Evolutionary conservation across 108 stramenopile genomes (phyloP), one percentile per base, ranked within the genome.

Genomic region (Fragilaria crotonensis): DNA sequence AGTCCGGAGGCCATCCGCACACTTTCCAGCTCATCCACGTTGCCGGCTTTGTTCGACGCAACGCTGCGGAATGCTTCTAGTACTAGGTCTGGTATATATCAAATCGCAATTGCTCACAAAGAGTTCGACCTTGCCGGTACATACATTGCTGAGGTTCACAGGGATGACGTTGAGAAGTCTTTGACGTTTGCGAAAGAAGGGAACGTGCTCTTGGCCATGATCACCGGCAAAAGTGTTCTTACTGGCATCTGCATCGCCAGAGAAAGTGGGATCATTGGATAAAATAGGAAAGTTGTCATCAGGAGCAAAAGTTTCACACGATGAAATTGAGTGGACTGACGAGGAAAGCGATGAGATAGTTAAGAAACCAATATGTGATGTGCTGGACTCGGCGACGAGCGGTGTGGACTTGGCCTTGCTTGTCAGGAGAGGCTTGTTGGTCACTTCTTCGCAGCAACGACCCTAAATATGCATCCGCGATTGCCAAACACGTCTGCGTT

Each of bases 231-330:
- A 66, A 81, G 85, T 19, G 70, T 89, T 7, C 72, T 96, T 54
- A 99, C 98, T 32, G 98, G 97, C 0, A 85, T 76, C 21, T 88
- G 95, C 46, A 96, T 99, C 25, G 95, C 95, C 21, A 63, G 89
- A 36, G 81, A 91, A 62, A 87, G 93, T 5, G 80, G 76, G 4
- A 87, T 96, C 5, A 60, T 87, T 54, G 36, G 14, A 11, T 19
- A 4, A 27, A 56, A 56, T 33, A 56, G 14, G 7, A 14, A 41
- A 7, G 14, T 41, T 41, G 14, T 41, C 36, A 14, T 41, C 36
- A n/a, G 36, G 11, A 41, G 14, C 14, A 14, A 41, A 41, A 41
- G 7, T 14, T 14, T 41, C 11, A 14, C 11, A 41, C 14, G 14
- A 41, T 41, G 7, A 7, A 41, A 11, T 41, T 7, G 14, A 11